Base-by-base conservation (phyloP, 2,329 filamentous ascomycete genomes). In the Aspergillus felis region DNA sequence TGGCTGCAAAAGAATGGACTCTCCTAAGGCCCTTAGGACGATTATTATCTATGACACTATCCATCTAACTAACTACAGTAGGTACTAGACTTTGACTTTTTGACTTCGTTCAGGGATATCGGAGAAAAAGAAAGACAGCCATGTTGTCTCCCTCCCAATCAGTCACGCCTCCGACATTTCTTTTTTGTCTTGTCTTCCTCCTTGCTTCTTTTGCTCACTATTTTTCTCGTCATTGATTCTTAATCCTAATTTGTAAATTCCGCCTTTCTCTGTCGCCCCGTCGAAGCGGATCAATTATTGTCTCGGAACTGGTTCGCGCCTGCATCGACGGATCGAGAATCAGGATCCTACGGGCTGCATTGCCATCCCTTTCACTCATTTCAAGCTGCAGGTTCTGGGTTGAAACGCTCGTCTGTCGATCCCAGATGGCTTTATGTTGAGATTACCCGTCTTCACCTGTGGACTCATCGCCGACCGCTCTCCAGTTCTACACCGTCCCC, bases 381-480 rank as follows among this genome's bases (percentile, higher is more conserved):
- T 53, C 22, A 14, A 58, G 42, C 42, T 53, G 50, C 53, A 54
- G 35, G 44, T 44, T 35, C 12, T 14, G 22, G 5, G 44, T 47
- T 47, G 24, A 47, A 24, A 46, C 27, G 41, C 53, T 50, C 5
- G 17, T 10, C 47, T 48, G 29, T 46, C 38, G 29, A 44, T 54
- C 42, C 28, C 54, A 51, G 27, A 61, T 61, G 59, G 50, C 55
- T 44, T 51, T 50, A 48, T 32, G 49, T 49, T 59, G 52, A 55
- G 48, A 17, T 29, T 49, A 42, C 41, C 25, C 27, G 35, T 51
- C 42, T 41, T 35, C 6, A 57, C n/a, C 38, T 47, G 38, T 46
- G 44, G 25, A 48, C 35, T 27, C 35, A 50, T 46, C 48, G 35
- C 46, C n/a, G 41, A 27, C 17, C 51, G 29, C 42, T 28, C 46